Percentiles rank a stretch among this genome's conserved stretches.
phyloP scores from a whole-genome alignment of 306 rosid genomes.

The Vigna hirtella region DNA sequence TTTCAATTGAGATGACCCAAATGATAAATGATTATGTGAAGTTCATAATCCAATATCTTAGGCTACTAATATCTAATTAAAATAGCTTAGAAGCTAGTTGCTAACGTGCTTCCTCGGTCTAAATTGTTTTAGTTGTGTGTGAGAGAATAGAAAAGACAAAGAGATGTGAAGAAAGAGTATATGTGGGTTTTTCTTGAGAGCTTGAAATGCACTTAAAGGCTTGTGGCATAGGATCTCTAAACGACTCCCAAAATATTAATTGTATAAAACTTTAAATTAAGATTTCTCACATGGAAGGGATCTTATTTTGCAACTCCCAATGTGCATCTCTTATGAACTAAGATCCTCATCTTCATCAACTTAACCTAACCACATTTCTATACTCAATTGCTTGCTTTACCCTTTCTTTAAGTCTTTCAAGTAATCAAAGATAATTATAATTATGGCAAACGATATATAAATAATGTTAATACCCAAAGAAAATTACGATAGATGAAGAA shows the following conservation, averaged over 20 bases:
- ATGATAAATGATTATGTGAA: not conserved
- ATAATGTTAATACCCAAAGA: too few species aligned
- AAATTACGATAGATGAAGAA: conserved; percentile 12
- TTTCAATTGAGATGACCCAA: not conserved
- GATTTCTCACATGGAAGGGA: conserved; percentile 52
- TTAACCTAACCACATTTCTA: conserved; percentile 36
- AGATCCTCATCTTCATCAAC: conserved; percentile 27
- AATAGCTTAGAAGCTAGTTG: not conserved
- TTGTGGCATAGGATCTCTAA: conserved; percentile 58
- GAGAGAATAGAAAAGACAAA: conserved; percentile 41
- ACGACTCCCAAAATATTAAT: conserved; percentile 49
- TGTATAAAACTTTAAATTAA: conserved; percentile 10
- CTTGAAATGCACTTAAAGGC: conserved; percentile 61
- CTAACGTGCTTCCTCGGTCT: not conserved
- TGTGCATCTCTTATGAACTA: conserved; percentile 39
- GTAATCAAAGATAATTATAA: too few species aligned
- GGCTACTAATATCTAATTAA: not conserved
- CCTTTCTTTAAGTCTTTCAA: conserved; percentile 14
- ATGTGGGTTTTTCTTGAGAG: conserved; percentile 48
- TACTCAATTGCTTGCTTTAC: conserved; percentile 39
- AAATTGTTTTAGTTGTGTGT: conserved; percentile 26
- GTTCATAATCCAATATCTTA: not conserved
- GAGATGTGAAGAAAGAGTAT: conserved; percentile 28
- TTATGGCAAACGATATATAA: too few species aligned
- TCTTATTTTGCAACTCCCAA: conserved; percentile 52